These are phyloP conservation scores for Hyphodiscus hymeniophilus DNA, from an alignment of 495 filamentous ascomycete species.

Conservation along the genomic window DNA sequence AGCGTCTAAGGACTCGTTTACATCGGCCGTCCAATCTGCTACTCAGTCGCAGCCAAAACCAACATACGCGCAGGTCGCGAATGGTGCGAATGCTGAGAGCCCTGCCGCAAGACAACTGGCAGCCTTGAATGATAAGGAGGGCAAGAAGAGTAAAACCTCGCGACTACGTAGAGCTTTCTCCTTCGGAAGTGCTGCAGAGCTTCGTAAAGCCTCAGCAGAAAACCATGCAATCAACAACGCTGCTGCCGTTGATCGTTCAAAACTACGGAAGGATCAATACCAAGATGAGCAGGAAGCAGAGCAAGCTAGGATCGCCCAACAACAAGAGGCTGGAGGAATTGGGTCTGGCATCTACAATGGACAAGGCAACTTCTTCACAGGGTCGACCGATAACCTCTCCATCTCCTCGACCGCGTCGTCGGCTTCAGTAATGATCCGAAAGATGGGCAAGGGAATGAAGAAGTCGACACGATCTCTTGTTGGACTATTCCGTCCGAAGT, in stretches of 20 bases:
- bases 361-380: conserved; percentile 74
- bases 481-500: conserved; percentile 92
- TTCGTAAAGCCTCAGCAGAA: conserved; percentile 68
- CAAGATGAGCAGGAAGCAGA: conserved; percentile 72
- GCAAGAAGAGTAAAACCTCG: conserved; percentile 69
- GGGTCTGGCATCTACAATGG: conserved; percentile 92
- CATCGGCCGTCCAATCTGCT: conserved; percentile 24
- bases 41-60: conserved; percentile 26
- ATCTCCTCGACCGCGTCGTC: conserved; percentile 97
- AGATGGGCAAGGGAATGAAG: conserved; percentile 98
- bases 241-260: conserved; percentile 44
- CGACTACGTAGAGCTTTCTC: conserved; percentile 88
- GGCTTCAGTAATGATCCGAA: conserved; percentile 97
- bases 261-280: conserved; percentile 60
- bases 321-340: conserved; percentile 85
- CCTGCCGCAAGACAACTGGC: conserved; percentile 73
- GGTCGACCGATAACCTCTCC: conserved; percentile 93
- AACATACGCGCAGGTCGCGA: conserved; percentile 26
- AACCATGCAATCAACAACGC: conserved; percentile 37
- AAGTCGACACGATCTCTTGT: conserved; percentile 83
- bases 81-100: conserved; percentile 33
- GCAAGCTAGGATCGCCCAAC: conserved; percentile 81
- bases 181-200: conserved; percentile 91
- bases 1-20: conserved; percentile 28
- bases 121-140: conserved; percentile 68